Conservation (phyloP, 495 filamentous ascomycete species). For the Penicillium pancosmium region DNA sequence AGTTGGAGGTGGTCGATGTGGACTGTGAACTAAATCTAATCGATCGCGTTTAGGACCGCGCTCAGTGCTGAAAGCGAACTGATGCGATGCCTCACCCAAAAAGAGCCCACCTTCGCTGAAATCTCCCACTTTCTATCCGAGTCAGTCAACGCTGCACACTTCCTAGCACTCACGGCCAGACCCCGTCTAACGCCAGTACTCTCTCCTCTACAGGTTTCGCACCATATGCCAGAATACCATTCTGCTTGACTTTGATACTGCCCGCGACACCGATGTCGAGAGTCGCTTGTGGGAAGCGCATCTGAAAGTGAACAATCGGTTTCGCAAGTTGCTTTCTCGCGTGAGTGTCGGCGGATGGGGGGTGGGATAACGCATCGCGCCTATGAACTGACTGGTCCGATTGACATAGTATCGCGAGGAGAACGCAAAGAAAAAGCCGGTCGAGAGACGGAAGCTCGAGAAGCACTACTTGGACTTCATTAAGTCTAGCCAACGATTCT, state of each 20-base stretch:
- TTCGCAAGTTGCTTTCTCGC: constrained; percentile 62
- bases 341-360: constrained; percentile 39
- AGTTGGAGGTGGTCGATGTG: not conserved
- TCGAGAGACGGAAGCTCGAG: constrained; percentile 76
- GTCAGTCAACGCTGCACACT: constrained; percentile 44
- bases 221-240: constrained; percentile 69
- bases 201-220: constrained; percentile 61
- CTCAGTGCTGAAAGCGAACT: constrained; percentile 52
- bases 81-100: constrained; percentile 51
- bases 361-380: not conserved
- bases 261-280: constrained; percentile 65
- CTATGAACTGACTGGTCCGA: constrained; percentile 20
- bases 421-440: constrained; percentile 64
- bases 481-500: constrained; percentile 84
- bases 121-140: constrained; percentile 60
- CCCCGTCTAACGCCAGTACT: constrained; percentile 15
- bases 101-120: constrained; percentile 58
- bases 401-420: constrained; percentile 53
- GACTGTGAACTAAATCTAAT: constrained; percentile 21
- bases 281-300: constrained; percentile 78
- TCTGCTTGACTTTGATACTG: constrained; percentile 72
- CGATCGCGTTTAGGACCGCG: constrained; percentile 38
- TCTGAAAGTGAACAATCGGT: constrained; percentile 72
- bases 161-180: constrained; percentile 9
- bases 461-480: constrained; percentile 82